phyloP scores from a whole-genome alignment of 352 stramenopile genomes.

The Phytophthora gonapodyides region DNA sequence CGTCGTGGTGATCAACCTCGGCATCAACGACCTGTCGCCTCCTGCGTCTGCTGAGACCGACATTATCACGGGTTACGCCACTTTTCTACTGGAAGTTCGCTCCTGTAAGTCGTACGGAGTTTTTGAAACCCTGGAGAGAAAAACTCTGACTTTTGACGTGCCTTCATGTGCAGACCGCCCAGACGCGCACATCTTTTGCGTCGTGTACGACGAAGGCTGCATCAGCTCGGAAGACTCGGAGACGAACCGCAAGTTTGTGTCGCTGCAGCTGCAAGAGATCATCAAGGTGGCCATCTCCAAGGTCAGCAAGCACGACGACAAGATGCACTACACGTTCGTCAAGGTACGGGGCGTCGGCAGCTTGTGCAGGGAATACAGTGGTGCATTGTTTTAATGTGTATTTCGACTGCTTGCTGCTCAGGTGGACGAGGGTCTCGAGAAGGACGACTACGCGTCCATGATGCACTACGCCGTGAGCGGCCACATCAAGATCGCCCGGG shows the following conservation, averaged over 20 bases:
- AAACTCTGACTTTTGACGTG: neutral
- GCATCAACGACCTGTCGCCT: constrained; percentile 84
- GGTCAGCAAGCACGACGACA: constrained; percentile 74
- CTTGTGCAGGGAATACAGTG: neutral
- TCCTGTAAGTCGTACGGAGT: constrained; percentile 49
- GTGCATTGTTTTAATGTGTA: neutral
- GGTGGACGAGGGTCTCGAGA: constrained; percentile 68
- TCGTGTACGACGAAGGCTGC: constrained; percentile 85
- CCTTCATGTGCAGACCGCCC: constrained; percentile 58
- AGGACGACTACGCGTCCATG: constrained; percentile 76
- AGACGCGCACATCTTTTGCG: constrained; percentile 83
- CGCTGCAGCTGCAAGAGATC: constrained; percentile 84
- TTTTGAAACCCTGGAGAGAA: neutral
- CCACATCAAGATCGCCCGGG: constrained; percentile 81
- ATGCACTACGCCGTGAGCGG: constrained; percentile 86
- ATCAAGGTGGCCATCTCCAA: constrained; percentile 85
- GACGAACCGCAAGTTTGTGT: constrained; percentile 77
- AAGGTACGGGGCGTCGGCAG: constrained; percentile 44
- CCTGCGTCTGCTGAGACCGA: constrained; percentile 84
- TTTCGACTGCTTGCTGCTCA: constrained; percentile 16
- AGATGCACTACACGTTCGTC: constrained; percentile 84
- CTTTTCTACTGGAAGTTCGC: constrained; percentile 77
- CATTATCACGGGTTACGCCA: constrained; percentile 76
- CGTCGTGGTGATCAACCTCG: constrained; percentile 86
- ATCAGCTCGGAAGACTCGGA: constrained; percentile 80